Base-by-base conservation (phyloP, 331 rosid genomes). In the Rosa hybrid region DNA sequence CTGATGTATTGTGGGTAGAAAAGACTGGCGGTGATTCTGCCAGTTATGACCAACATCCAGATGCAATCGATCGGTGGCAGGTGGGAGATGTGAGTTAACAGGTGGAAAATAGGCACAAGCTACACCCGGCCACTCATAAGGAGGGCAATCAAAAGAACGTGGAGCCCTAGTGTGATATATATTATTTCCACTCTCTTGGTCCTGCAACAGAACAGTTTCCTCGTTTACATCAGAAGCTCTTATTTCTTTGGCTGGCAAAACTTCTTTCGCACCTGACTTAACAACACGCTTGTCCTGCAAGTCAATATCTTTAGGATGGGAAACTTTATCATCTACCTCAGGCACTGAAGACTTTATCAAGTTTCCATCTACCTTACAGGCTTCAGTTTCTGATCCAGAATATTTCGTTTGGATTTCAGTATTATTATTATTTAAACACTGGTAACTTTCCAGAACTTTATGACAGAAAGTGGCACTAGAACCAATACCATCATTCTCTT, bases 31-130 rank as follows among this genome's bases (percentile, higher is more conserved):
- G 72, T 93, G 98, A 83, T 88, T 92, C 78, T 96, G 98, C 99
- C 98, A 96, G 84, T 96, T 87, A 73, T 85, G 93, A 81, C 98
- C 96, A 81, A 87, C 99, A 89, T 96, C 99, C 81, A 96, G 87
- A 90, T 96, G 98, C 90, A 96, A 83, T 71, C 99, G 92, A 78
- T 96, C 99, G 56, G 99, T 91, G 68, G 98, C 98, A 60, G 92
- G 94, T 74, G 94, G 99, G 80, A 93, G 90, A 82, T 90, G 94
- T 17, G 98, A 86, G 83, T 91, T 88, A 81, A 87, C 84, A 59
- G 94, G 87, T 59, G 96, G 94, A 83, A 89, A 88, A 85, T 91
- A 93, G 38, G 90, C 77, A 71, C 98, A 84, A 77, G 98, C 93
- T 81, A 95, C 91, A 79, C 92, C 90, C 50, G 97, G 98, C 96